Evolutionary conservation across 176 grass and related monocot genomes (phyloP), one percentile per base, ranked within the genome.

Genomic region (Rhynchospora pubera): DNA sequence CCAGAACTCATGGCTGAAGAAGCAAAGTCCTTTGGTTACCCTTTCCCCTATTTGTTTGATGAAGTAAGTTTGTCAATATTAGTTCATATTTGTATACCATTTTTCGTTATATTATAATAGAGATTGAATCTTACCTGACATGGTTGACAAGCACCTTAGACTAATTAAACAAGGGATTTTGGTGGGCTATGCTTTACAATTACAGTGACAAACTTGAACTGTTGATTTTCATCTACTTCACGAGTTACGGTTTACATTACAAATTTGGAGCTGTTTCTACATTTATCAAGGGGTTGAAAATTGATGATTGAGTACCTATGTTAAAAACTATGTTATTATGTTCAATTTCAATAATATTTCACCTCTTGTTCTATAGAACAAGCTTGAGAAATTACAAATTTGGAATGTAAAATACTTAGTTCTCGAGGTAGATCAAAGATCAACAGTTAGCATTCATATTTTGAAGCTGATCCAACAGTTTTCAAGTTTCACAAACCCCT

Each of bases 41-140:
- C 92, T 79, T 97, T 97, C 8, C 90, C 94, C 5, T 97, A 97
- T 85, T 85, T 94, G 12, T 93, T 92, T 65, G 94, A 97, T 79
- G 90, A 94, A 90, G 94, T 97, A 70, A 79, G 81, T 39, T 46
- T 47, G 34, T 46, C 3, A 3, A 9, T 42, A 55, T 16, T 67
- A 39, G 16, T 62, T 59, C 26, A 13, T 51, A 3, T 52, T 44
- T 61, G 23, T 19, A 16, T 71, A 60, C 43, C 11, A 34, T 5
- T 50, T 45, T 24, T 59, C 80, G 1, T 12, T 74, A 75, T 75
- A 26, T 6, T 53, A 28, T 75, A 75, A 71, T 14, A 6, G 19
- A 52, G n/a, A 71, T 48, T 48, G n/a, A 9, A 48, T 71, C 5
- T 46, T 71, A 47, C 15, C 19, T 22, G 44, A 71, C 2, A 71